These are phyloP conservation scores for Penicillium olsonii DNA, from an alignment of 2,329 filamentous ascomycete genomes.

Conservation along the genomic window DNA sequence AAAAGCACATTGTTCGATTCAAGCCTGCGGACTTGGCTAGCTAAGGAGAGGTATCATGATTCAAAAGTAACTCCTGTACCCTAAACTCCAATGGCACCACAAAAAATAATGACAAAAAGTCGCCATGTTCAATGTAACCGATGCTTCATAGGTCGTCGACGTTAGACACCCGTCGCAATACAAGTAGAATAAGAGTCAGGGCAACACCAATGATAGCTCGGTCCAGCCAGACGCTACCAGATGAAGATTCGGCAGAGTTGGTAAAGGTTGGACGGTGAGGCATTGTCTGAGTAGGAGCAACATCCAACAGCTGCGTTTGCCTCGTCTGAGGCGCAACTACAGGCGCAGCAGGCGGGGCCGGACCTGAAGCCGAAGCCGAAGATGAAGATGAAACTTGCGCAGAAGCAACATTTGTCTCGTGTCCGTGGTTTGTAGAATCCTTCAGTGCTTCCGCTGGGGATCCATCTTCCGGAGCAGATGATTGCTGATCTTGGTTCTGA, in stretches of 20 bases:
- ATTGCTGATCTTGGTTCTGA: background rate
- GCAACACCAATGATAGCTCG: constrained; percentile 74
- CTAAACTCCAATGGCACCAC: constrained; percentile 1
- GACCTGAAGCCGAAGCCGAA: background rate
- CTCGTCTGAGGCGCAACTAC: background rate
- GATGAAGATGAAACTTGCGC: background rate
- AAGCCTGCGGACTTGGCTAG: background rate
- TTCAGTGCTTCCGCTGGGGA: background rate
- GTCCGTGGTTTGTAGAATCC: background rate
- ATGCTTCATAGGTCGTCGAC: constrained; percentile 24
- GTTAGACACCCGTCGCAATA: constrained; percentile 53
- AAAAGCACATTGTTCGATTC: background rate
- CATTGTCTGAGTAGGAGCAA: background rate
- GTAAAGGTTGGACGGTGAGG: background rate
- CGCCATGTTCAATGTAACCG: background rate
- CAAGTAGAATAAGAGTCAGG: constrained; percentile 68
- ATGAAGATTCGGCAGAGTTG: constrained; percentile 1
- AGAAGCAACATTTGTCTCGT: background rate
- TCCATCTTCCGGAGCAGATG: background rate
- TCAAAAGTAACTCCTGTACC: background rate
- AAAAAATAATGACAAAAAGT: background rate
- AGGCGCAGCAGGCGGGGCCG: background rate
- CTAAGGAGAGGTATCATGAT: constrained; percentile 6
- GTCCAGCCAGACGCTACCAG: constrained; percentile 74
- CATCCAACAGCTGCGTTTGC: background rate